Evolutionary conservation across 2,329 filamentous ascomycete genomes (phyloP).

Genomic region (Arachnomyces sp.): DNA sequence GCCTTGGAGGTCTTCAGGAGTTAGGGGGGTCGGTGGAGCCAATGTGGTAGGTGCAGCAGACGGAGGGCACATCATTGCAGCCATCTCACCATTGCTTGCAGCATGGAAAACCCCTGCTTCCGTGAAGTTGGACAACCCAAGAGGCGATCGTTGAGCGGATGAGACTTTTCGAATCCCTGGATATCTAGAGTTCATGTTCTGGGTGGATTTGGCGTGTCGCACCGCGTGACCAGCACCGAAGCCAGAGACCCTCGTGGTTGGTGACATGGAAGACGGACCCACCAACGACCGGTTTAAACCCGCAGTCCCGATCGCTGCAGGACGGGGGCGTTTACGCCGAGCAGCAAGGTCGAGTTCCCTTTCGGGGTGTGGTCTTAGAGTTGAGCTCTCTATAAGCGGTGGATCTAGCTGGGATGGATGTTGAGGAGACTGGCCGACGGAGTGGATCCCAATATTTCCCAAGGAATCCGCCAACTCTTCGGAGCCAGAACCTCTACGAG

Average conservation of each 20-base stretch:
- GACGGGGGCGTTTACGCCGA: slow-evolving; percentile 38
- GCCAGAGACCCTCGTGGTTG: slow-evolving; percentile 28
- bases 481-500: slow-evolving; percentile 25
- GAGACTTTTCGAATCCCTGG: slow-evolving; percentile 40
- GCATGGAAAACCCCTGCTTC: slow-evolving; percentile 31
- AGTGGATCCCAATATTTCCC: slow-evolving; percentile 29
- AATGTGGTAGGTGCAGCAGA: slow-evolving; percentile 27
- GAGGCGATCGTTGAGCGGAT: slow-evolving; percentile 39
- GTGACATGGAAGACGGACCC: slow-evolving; percentile 34
- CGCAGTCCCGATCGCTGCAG: slow-evolving; percentile 38
- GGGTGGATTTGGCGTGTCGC: slow-evolving; percentile 39
- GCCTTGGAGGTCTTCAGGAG: slow-evolving; percentile 34
- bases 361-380: slow-evolving; percentile 23
- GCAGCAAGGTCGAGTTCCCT: slow-evolving; percentile 39
- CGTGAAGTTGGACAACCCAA: slow-evolving; percentile 38
- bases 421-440: slow-evolving; percentile 14
- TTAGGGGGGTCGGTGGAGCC: slow-evolving; percentile 37
- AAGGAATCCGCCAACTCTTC: slow-evolving; percentile 27
- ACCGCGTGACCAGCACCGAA: slow-evolving; percentile 30
- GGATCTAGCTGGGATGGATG: not conserved
- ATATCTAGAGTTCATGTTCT: slow-evolving; percentile 33
- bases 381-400: not conserved
- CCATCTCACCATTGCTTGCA: slow-evolving; percentile 25
- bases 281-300: slow-evolving; percentile 29
- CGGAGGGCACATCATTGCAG: slow-evolving; percentile 23